phyloP scores from a whole-genome alignment of 371 early-diverging fungal genomes.

The Mortierella sp. region DNA sequence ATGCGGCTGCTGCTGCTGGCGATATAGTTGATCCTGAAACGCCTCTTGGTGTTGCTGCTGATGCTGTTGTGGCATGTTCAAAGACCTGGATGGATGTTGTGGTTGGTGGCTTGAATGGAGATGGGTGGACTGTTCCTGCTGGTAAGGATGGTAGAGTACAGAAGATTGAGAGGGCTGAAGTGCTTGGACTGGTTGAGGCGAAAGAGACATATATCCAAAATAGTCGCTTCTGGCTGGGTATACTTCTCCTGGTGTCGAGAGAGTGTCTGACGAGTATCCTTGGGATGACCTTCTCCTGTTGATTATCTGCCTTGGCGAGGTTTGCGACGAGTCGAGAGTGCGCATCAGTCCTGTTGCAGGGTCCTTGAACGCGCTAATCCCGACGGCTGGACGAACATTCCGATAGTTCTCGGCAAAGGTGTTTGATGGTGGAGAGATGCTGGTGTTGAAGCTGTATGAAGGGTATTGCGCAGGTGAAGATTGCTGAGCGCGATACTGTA shows the following conservation, averaged over 20 bases:
- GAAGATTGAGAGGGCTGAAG: not conserved
- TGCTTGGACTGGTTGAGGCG: not conserved
- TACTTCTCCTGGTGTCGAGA: slow-evolving; percentile 2
- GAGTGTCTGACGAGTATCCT: not conserved
- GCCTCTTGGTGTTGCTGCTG: not conserved
- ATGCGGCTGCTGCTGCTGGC: not conserved
- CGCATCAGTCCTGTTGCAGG: not conserved
- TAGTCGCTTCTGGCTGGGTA: not conserved
- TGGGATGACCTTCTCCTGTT: not conserved
- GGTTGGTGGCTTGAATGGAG: not conserved
- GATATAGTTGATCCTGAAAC: not conserved
- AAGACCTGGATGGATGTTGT: not conserved
- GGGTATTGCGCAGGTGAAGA: not conserved
- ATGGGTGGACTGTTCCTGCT: not conserved
- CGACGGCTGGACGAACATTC: not conserved
- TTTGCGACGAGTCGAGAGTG: not conserved
- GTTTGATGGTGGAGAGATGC: not conserved
- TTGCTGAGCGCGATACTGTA: not conserved
- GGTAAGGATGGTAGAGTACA: not conserved
- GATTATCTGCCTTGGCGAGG: not conserved
- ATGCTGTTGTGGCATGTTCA: not conserved
- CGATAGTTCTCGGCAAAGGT: not conserved
- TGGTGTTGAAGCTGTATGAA: not conserved
- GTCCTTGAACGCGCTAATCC: not conserved
- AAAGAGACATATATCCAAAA: not conserved